Evolutionary conservation across 257 asterid species (phyloP).

Genomic region (Paraleonurus japonicus): DNA sequence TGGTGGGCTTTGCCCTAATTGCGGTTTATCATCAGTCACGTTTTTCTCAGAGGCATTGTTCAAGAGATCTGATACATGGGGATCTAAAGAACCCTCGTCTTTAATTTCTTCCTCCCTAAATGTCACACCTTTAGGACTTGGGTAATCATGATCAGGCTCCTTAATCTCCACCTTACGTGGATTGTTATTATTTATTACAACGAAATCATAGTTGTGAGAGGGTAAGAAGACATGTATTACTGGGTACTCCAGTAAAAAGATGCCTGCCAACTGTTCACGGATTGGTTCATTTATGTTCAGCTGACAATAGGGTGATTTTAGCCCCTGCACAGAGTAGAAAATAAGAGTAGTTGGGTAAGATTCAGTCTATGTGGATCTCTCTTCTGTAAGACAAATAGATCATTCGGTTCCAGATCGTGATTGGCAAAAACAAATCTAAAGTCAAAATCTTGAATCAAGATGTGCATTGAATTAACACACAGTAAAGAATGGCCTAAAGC

Average conservation of each 20-base stretch:
- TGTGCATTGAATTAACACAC: not conserved
- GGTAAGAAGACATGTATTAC: slow-evolving; percentile 76
- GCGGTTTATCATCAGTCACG: slow-evolving; percentile 19
- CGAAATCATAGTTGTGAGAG: slow-evolving; percentile 62
- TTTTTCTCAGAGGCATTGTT: slow-evolving; percentile 17
- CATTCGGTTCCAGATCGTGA: not conserved
- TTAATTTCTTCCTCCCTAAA: slow-evolving; percentile 73
- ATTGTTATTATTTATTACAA: slow-evolving; percentile 37
- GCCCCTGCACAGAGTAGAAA: slow-evolving; percentile 49
- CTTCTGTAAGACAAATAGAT: not conserved
- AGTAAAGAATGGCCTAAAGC: slow-evolving; percentile 9
- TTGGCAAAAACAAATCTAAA: not conserved
- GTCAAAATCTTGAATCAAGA: slow-evolving; percentile 7
- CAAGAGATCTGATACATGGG: slow-evolving; percentile 53
- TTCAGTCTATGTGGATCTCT: slow-evolving; percentile 8
- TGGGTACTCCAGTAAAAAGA: slow-evolving; percentile 74
- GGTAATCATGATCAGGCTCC: slow-evolving; percentile 32
- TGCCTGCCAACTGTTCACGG: slow-evolving; percentile 60
- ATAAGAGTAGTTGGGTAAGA: not conserved
- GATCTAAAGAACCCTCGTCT: slow-evolving; percentile 41
- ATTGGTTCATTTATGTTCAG: slow-evolving; percentile 53
- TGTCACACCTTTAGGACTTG: slow-evolving; percentile 51
- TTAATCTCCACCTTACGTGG: slow-evolving; percentile 32
- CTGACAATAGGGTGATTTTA: slow-evolving; percentile 52
- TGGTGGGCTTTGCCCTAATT: slow-evolving; percentile 21